Conservation (phyloP, 495 filamentous ascomycete genomes). For the Chaetomium tenue region DNA sequence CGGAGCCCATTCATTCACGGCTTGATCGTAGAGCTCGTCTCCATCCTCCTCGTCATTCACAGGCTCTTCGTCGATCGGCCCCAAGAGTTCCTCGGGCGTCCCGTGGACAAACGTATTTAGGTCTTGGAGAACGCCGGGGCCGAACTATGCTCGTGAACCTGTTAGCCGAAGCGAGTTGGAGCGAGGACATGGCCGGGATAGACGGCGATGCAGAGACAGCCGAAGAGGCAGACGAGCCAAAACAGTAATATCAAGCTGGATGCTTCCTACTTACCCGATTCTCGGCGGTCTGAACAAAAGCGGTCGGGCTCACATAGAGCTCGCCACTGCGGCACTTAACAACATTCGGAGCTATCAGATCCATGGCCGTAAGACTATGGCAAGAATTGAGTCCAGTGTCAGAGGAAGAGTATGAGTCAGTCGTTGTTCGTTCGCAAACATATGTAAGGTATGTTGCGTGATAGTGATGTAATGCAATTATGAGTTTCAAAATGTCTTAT, state of each 20-base stretch:
- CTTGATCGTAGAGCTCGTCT: conserved; percentile 3
- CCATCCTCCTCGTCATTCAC: conserved; percentile 25
- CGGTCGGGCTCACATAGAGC: conserved; percentile 27
- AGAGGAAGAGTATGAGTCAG: conserved; percentile 1
- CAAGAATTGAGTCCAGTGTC: background rate
- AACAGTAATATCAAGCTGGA: too few species aligned
- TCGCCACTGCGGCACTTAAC: conserved; percentile 8
- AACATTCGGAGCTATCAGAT: too few species aligned
- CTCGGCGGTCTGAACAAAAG: conserved; percentile 35
- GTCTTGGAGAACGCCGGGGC: conserved; percentile 25
- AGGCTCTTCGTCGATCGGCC: conserved; percentile 25
- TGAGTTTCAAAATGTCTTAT: too few species aligned
- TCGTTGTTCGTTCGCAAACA: conserved; percentile 6
- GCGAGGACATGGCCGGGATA: too few species aligned
- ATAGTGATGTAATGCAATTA: background rate
- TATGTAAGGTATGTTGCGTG: background rate
- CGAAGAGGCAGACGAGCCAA: too few species aligned
- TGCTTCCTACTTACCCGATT: conserved; percentile 28
- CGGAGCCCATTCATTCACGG: background rate
- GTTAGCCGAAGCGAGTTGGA: background rate
- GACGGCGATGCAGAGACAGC: too few species aligned
- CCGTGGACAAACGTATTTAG: conserved; percentile 29
- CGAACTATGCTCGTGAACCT: conserved; percentile 24
- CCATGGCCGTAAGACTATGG: conserved; percentile 14
- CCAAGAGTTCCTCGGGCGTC: background rate